These are phyloP conservation scores for Scutellaria barbata DNA, from an alignment of 257 asterid species.

Conservation along the genomic window DNA sequence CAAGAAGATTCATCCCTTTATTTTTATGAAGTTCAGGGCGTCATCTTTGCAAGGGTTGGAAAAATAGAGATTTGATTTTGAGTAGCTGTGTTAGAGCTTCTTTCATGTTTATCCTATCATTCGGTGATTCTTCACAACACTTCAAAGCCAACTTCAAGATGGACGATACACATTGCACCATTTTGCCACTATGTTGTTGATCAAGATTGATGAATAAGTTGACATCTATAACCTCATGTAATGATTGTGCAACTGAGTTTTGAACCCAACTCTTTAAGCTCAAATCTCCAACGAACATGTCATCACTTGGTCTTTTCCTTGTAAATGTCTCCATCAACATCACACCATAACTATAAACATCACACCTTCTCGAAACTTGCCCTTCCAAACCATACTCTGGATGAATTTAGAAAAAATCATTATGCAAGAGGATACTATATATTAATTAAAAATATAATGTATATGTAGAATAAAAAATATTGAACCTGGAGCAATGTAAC, in stretches of 20 bases:
- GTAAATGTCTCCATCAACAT: constrained; percentile 40
- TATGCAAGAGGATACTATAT: too few species aligned
- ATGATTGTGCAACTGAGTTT: constrained; percentile 7
- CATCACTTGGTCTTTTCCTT: constrained; percentile 36
- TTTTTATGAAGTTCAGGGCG: too few species aligned
- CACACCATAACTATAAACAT: constrained; percentile 40
- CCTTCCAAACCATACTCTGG: constrained; percentile 31
- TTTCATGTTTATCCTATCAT: constrained; percentile 13
- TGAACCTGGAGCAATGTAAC: constrained; percentile 34
- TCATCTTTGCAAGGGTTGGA: not conserved
- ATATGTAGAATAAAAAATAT: too few species aligned
- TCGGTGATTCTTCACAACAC: constrained; percentile 1
- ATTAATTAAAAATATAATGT: too few species aligned
- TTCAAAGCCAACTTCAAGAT: constrained; percentile 12
- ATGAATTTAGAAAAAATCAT: not conserved
- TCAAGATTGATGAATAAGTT: constrained; percentile 19
- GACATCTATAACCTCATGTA: constrained; percentile 27
- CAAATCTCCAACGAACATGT: constrained; percentile 31
- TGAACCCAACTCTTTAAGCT: constrained; percentile 38
- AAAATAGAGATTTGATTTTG: constrained; percentile 2
- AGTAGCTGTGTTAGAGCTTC: not conserved
- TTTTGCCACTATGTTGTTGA: not conserved
- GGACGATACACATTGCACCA: not conserved
- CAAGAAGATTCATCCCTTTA: too few species aligned
- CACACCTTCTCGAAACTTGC: constrained; percentile 32